Base-by-base conservation (phyloP, 352 stramenopile genomes). In the Blastocystis sp. region DNA sequence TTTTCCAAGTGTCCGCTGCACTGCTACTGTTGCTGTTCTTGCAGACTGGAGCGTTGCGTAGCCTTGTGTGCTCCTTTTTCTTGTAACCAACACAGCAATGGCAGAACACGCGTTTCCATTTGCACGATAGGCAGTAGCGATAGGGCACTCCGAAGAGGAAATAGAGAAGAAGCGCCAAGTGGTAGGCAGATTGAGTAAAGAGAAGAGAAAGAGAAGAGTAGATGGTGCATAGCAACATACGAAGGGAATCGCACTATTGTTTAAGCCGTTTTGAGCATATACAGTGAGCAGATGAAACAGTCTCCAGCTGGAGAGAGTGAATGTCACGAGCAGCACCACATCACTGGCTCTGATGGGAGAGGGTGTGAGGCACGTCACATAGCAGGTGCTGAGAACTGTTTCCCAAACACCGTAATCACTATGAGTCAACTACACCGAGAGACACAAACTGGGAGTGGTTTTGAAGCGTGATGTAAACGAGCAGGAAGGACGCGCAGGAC, bases 271-370 rank as follows among this genome's bases (percentile, higher is more conserved):
- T 56, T 7, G 5, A 56, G 5, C 48, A 14, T 7, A 56, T 56
- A 56, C 48, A 0, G 48, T 56, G 5, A 56, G 48, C 5, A 56
- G 48, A 38, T 19, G 5, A 2, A 52, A 76, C 7, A 76, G 48
- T 56, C 66, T 52, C 66, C 66, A 76, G 53, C 66, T 59, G 23
- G 66, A 76, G 10, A 76, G 14, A 28, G 38, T 28, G 52, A 52
- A 76, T 17, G 38, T 34, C 9, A 48, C 23, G 34, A 76, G 28
- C 11, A 76, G 66, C n/a, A 56, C 53, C 1, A 76, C 34, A 76
- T 40, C 53, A 14, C 41, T 56, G 2, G 66, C 66, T 2, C 5
- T 76, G 4, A 38, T 76, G 1, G 66, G 14, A 56, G 66, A 60
- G 48, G 66, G 66, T 5, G 28, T 45, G 9, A 45, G 48, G 14